Evolutionary conservation across 2,329 filamentous ascomycete species (phyloP), one percentile per base, ranked within the genome.

Genomic region (Neofusicoccum sp.): DNA sequence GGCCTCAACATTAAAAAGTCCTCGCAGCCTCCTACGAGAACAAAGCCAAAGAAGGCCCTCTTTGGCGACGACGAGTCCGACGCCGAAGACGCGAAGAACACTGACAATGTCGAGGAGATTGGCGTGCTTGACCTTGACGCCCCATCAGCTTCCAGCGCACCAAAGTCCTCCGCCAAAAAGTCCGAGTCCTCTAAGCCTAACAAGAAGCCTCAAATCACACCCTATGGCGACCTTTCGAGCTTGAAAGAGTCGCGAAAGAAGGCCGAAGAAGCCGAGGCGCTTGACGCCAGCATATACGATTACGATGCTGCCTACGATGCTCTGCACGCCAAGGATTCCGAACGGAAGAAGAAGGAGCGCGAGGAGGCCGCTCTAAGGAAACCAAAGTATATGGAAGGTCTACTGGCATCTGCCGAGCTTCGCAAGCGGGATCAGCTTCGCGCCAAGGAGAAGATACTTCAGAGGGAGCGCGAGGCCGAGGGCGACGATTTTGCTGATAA

Each of bases 271-370:
- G 89, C 89, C 2, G 80, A 86, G 63, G 81, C 85, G 62, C 71
- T 89, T 7, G 90, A 95, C 68, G 79, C 89, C 1, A 87, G 85
- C 51, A 87, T 95, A 66, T 95, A 93, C 79, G 90, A 95, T 76
- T 96, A 95, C 77, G 91, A 96, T 72, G 84, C 83, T 1, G 89
- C 91, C 24, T 93, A 91, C 76, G 90, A 93, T 67, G 89, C 88
- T 1, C 80, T 93, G 41, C 88, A 90, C 65, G 77, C 78, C 1
- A 71, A 75, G 12, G 69, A 71, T 3, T 84, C 85, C 14, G 82
- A 86, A 62, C 83, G 85, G 66, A 82, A 82, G 62, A 79, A 78
- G 4, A 81, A 80, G 6, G 78, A 79, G 48, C 79, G 79, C 45
- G 79, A 79, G 58, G 82, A 82, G 57, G 82, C 83, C 3, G 75